Conservation (phyloP, 768 basidiomycete genomes). For the Clitopilus passeckerianus region DNA sequence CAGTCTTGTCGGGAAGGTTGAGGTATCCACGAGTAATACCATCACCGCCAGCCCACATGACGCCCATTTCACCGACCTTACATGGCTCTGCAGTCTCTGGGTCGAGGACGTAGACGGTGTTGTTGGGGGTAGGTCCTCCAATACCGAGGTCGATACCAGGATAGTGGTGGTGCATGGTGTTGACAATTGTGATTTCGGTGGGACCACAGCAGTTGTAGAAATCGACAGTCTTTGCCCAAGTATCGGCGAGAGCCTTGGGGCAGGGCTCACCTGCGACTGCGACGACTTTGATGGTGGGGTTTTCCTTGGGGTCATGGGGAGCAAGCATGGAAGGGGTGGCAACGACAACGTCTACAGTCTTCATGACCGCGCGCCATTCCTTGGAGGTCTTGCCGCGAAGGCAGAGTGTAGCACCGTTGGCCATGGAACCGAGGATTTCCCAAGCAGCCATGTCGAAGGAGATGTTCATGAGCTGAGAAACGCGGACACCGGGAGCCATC, state of each 20-base stretch:
- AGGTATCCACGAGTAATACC: slow-evolving; percentile 53
- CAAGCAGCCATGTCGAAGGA: slow-evolving; percentile 68
- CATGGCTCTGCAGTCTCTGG: slow-evolving; percentile 27
- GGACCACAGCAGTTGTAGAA: slow-evolving; percentile 53
- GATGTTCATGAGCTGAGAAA: slow-evolving; percentile 58
- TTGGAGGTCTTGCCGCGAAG: slow-evolving; percentile 45
- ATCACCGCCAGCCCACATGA: slow-evolving; percentile 64
- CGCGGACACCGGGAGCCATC: slow-evolving; percentile 51
- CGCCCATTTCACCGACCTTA: slow-evolving; percentile 27
- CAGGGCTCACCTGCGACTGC: slow-evolving; percentile 51
- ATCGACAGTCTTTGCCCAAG: slow-evolving; percentile 33
- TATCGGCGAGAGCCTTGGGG: slow-evolving; percentile 38
- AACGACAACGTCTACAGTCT: slow-evolving; percentile 46
- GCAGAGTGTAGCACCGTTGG: slow-evolving; percentile 48
- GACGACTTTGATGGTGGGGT: slow-evolving; percentile 44
- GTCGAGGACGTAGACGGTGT: slow-evolving; percentile 31
- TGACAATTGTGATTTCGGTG: slow-evolving; percentile 52
- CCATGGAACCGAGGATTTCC: slow-evolving; percentile 49
- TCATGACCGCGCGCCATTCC: slow-evolving; percentile 46
- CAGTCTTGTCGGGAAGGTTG: slow-evolving; percentile 49
- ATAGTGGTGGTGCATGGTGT: slow-evolving; percentile 42
- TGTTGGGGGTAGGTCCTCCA: slow-evolving; percentile 48
- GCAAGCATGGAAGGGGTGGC: slow-evolving; percentile 48
- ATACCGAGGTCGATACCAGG: slow-evolving; percentile 36
- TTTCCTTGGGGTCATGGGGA: slow-evolving; percentile 42